Base-by-base conservation (phyloP, 164 flowering plant species). In the Stephania yunnanensis region DNA sequence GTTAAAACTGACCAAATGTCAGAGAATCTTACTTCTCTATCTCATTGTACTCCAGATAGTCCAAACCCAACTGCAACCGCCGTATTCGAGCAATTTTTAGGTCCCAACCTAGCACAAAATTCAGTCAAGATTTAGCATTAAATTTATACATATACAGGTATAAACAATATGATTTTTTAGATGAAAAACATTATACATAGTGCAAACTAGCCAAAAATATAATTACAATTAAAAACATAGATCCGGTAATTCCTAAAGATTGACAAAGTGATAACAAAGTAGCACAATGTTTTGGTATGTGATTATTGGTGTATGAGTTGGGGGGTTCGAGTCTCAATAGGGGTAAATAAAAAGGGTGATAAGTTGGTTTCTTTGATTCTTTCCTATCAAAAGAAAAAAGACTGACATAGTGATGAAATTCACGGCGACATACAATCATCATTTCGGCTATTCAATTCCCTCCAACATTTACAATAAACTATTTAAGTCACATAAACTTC, bases 11-110 rank as follows among this genome's bases (percentile, higher is more conserved):
- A 66, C 46, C 50, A 31, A 15, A 29, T 61, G 46, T 45, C 29
- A 58, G 15, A 71, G 64, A 77, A 73, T 77, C 91, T 87, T 85
- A 93, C 98, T 76, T 81, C 80, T 95, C 87, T 77, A 93, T 87
- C 78, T 93, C 98, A 44, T 93, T 91, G 84, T 82, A 86, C 79
- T 87, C 89, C 85, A 92, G 83, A 86, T 88, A 93, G 65, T 88
- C 85, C 90, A 95, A 81, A 55, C 97, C 91, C 83, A 93, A 76
- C 79, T 93, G 94, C 84, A 95, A 78, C 67, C 87, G 89, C 52
- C 97, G 91, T 77, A 89, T 82, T 75, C 97, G 89, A 79, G 92
- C 83, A 73, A 89, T 46, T 82, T 84, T 89, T 77, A 91, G 73
- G 77, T 85, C 90, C 99, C 98, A 95, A 48, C 97, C 99, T 95